Conservation (phyloP, 768 basidiomycete genomes). For the Termitomyces sp. region DNA sequence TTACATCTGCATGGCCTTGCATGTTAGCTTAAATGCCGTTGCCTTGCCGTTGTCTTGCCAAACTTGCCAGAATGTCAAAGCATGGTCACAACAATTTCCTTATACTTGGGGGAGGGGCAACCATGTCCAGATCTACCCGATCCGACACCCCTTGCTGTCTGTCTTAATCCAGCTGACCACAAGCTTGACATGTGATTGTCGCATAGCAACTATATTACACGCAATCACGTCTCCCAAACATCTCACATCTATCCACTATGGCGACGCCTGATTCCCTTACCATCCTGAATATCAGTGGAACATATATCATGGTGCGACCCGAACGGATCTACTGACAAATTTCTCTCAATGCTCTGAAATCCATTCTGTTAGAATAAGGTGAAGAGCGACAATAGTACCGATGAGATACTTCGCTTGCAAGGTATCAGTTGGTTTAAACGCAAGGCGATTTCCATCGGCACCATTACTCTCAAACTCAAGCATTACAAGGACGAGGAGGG, state of each 20-base stretch:
- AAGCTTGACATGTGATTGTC: conserved; percentile 7
- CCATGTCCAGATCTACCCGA: no score
- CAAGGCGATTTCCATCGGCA: conserved; percentile 50
- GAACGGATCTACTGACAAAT: not conserved
- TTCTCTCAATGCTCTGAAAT: not conserved
- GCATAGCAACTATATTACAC: not conserved
- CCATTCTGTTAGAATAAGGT: conserved; percentile 50
- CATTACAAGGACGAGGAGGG: conserved; percentile 58
- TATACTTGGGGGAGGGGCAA: no score
- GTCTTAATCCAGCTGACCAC: not conserved
- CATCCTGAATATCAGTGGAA: conserved; percentile 56
- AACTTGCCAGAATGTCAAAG: no score
- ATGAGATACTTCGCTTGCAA: conserved; percentile 62
- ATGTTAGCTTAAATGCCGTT: no score
- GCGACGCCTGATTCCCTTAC: conserved; percentile 57
- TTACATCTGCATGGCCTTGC: no score
- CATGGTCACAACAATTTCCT: no score
- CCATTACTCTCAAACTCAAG: conserved; percentile 54
- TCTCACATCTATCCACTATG: conserved; percentile 33
- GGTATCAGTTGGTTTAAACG: conserved; percentile 72
- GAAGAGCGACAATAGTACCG: conserved; percentile 50
- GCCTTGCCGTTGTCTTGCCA: no score
- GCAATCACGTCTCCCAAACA: not conserved
- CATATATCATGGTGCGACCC: conserved; percentile 50
- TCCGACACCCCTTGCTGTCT: no score